A percentile compares a stretch with the other conserved stretches of the same genome.
Conservation (phyloP, 2,329 filamentous ascomycete species). For the Alternaria panax region DNA sequence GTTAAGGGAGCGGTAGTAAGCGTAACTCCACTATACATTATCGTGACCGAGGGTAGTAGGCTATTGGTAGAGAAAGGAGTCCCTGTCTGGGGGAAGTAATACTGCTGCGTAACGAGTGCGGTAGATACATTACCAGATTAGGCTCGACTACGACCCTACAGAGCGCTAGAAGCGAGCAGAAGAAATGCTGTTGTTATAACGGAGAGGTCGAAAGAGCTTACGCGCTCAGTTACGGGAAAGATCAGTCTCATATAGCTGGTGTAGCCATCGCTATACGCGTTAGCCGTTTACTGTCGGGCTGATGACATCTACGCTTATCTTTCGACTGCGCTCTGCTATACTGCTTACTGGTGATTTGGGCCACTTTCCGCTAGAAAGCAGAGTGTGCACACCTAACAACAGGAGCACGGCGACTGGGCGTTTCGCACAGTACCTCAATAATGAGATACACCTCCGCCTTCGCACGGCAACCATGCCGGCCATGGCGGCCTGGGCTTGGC, state of each 20-base stretch:
- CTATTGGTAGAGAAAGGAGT: neutral
- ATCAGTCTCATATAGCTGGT: neutral
- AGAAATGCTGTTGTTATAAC: neutral
- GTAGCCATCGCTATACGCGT: neutral
- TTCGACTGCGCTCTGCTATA: neutral
- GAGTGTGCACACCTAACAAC: neutral
- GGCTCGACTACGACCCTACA: constrained; percentile 1
- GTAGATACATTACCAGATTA: neutral
- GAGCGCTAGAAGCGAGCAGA: neutral
- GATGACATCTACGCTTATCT: neutral
- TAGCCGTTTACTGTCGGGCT: neutral
- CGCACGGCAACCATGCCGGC: neutral
- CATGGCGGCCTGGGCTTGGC: neutral
- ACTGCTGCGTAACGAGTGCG: neutral
- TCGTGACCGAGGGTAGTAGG: constrained; percentile 1
- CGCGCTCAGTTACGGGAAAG: neutral
- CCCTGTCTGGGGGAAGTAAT: constrained; percentile 7
- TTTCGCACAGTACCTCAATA: neutral
- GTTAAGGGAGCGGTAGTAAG: constrained; percentile 4
- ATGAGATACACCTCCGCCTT: neutral
- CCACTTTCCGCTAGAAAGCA: neutral
- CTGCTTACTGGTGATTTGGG: neutral
- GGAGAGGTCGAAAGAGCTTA: neutral
- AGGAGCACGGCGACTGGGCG: neutral
- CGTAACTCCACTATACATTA: constrained; percentile 3